Percentiles rank a stretch among this genome's conserved stretches.
These are phyloP conservation scores for Ogataea glucozyma DNA, from an alignment of 805 yeast species.

Conservation along the genomic window DNA sequence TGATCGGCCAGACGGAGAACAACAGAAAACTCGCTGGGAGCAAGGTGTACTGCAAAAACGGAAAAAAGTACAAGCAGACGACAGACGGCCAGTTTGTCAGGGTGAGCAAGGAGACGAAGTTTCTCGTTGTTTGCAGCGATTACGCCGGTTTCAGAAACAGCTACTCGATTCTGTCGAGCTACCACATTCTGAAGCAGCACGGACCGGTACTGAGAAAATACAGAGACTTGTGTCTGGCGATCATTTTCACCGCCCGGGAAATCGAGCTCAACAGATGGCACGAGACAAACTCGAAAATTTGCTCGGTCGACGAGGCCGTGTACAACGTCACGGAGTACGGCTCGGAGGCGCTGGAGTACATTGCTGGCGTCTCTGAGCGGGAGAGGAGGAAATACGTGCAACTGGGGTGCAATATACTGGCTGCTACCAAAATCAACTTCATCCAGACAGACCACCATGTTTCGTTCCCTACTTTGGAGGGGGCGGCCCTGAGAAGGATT, in stretches of 20 bases:
- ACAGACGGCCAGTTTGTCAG: constrained; percentile 47
- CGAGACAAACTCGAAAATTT: constrained; percentile 46
- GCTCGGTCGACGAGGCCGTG: constrained; percentile 36
- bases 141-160: constrained; percentile 29
- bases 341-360: constrained; percentile 39
- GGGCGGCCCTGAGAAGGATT: constrained; percentile 41
- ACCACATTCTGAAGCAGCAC: constrained; percentile 40
- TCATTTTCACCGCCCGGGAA: constrained; percentile 51
- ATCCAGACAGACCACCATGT: constrained; percentile 58
- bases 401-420: constrained; percentile 44
- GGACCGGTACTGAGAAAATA: constrained; percentile 39
- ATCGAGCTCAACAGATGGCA: constrained; percentile 52
- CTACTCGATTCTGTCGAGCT: constrained; percentile 44
- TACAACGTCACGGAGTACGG: constrained; percentile 33
- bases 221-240: constrained; percentile 46
- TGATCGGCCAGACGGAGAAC: constrained; percentile 24
- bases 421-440: constrained; percentile 51
- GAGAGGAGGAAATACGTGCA: constrained; percentile 36
- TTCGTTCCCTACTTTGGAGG: constrained; percentile 48
- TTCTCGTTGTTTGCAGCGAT: constrained; percentile 41
- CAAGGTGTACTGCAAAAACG: constrained; percentile 38
- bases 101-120: constrained; percentile 50
- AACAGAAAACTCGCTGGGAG: constrained; percentile 34
- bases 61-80: constrained; percentile 50
- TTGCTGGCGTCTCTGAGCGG: constrained; percentile 29